Evolutionary conservation across 2,329 filamentous ascomycete species (phyloP).

Genomic region (Colletotrichum siamense): DNA sequence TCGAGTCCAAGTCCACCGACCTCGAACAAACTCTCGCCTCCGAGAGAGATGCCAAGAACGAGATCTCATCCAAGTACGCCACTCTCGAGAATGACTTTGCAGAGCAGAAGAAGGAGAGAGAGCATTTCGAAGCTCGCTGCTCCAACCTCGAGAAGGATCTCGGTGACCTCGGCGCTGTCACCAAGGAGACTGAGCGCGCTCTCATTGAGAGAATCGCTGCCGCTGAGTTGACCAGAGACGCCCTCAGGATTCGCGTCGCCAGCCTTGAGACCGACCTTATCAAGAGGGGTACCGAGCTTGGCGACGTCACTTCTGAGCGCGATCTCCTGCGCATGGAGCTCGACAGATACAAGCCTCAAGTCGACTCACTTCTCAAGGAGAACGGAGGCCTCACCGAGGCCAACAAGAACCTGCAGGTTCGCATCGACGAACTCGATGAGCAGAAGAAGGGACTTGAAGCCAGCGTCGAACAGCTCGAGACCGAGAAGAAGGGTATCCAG

Average conservation of each 20-base stretch:
- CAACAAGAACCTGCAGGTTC: conserved; percentile 10
- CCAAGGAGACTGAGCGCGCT: conserved; percentile 10
- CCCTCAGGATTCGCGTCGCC: conserved; percentile 3
- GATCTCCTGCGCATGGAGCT: conserved; percentile 6
- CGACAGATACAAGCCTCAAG: conserved; percentile 14
- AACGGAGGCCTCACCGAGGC: conserved; percentile 12
- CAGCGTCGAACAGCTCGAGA: conserved; percentile 9
- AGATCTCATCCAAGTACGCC: not conserved
- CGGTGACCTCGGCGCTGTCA: conserved; percentile 15
- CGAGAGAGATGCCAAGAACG: conserved; percentile 1
- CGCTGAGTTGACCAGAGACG: conserved; percentile 20
- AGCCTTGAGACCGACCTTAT: conserved; percentile 19
- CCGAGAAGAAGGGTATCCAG: conserved; percentile 9
- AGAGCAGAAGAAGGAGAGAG: not conserved
- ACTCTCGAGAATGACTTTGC: not conserved
- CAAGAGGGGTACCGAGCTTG: conserved; percentile 12
- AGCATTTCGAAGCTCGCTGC: not conserved
- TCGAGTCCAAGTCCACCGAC: conserved; percentile 10
- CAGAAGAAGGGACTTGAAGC: conserved; percentile 19
- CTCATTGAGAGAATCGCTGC: conserved; percentile 22
- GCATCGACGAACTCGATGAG: conserved; percentile 16
- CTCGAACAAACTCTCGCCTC: conserved; percentile 7
- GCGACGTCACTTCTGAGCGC: conserved; percentile 18
- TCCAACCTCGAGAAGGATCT: conserved; percentile 15
- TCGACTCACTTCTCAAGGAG: conserved; percentile 11